These are phyloP conservation scores for Vinca minor DNA, from an alignment of 257 asterid genomes.

Conservation along the genomic window DNA sequence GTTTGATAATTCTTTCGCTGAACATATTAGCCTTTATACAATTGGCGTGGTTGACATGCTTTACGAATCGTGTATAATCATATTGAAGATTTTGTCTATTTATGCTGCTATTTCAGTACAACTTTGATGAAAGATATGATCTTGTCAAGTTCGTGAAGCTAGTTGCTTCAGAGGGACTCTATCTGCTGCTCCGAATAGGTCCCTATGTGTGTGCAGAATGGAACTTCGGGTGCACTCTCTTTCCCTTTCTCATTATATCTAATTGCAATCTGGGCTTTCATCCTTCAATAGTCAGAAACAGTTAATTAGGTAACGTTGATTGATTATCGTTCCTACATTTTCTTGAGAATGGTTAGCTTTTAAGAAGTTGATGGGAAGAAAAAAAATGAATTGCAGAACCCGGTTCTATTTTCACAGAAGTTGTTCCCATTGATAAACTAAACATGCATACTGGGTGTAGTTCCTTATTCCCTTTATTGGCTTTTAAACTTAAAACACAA, in stretches of 20 bases:
- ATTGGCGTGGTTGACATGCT: background rate
- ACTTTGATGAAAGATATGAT: constrained; percentile 80
- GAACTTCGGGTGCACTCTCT: constrained; percentile 74
- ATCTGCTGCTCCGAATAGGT: constrained; percentile 78
- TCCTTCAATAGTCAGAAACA: background rate
- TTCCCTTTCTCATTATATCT: constrained; percentile 10
- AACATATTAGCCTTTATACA: background rate
- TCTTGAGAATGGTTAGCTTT: background rate
- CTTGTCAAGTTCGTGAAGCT: constrained; percentile 79
- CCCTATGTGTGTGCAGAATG: constrained; percentile 97
- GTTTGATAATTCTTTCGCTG: constrained; percentile 20
- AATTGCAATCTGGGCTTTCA: constrained; percentile 3
- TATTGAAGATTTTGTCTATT: constrained; percentile 19
- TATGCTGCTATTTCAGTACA: constrained; percentile 43
- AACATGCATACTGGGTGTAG: background rate
- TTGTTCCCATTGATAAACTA: background rate
- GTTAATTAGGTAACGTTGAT: background rate
- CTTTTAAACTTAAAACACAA: background rate
- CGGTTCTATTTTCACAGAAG: background rate
- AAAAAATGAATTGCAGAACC: background rate
- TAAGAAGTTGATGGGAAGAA: background rate
- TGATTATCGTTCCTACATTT: background rate
- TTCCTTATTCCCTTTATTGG: background rate
- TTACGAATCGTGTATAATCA: background rate
- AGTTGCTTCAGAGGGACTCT: constrained; percentile 75